Evolutionary conservation across 331 rosid genomes (phyloP).

Genomic region (Malus hybrid): DNA sequence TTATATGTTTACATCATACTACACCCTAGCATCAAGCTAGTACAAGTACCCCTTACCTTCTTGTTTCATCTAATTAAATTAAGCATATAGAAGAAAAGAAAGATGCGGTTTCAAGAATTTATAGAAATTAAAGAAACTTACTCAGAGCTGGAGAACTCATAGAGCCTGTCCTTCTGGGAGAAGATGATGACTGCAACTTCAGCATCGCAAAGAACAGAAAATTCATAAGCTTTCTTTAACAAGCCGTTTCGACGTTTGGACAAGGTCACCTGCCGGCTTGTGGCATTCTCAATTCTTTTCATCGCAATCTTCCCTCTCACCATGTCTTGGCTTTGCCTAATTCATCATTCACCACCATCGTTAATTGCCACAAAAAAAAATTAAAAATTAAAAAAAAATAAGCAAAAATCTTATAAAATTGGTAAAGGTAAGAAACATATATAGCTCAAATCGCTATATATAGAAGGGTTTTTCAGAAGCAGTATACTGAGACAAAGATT

Average conservation of each 20-base stretch:
- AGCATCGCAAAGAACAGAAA: constrained; percentile 10
- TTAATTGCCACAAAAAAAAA: background rate
- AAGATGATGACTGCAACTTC: constrained; percentile 42
- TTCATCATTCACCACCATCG: background rate
- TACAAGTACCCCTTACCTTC: background rate
- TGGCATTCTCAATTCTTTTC: no score
- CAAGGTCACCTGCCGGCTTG: no score
- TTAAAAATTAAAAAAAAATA: no score
- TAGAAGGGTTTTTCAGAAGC: no score
- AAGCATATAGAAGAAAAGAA: background rate
- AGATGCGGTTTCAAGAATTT: background rate
- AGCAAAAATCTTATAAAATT: no score
- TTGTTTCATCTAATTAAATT: no score
- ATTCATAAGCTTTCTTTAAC: no score
- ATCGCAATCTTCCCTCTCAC: constrained; percentile 51
- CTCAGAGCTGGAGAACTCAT: constrained; percentile 45
- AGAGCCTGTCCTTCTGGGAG: constrained; percentile 47
- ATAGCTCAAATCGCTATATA: no score
- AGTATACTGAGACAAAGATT: background rate
- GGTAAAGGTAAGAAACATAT: no score
- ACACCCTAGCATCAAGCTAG: background rate
- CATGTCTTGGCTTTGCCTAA: constrained; percentile 19
- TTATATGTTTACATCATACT: background rate
- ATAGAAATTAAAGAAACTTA: constrained; percentile 6
- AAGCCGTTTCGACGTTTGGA: no score